Conservation (phyloP, 2,329 filamentous ascomycete genomes). For the Pseudocercospora pini-densiflorae region DNA sequence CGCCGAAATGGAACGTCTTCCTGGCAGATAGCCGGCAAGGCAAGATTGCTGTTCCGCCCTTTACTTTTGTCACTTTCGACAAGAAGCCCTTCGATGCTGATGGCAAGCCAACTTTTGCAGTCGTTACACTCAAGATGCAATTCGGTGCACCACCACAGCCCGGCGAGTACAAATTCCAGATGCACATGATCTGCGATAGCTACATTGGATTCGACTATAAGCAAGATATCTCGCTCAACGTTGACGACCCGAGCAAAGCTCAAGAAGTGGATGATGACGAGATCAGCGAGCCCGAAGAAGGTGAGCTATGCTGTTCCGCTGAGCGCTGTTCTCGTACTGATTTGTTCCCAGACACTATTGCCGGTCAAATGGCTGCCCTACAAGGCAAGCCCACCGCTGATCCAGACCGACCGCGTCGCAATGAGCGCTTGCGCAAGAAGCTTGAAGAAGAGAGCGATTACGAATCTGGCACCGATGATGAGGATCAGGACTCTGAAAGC, state of each 20-base stretch:
- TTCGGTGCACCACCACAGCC: conserved; percentile 93
- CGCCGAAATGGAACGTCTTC: conserved; percentile 93
- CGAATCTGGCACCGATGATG: conserved; percentile 44
- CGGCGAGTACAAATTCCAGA: conserved; percentile 91
- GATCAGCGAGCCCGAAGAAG: conserved; percentile 97
- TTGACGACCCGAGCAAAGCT: conserved; percentile 88
- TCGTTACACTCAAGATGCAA: conserved; percentile 96
- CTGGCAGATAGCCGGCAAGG: conserved; percentile 91
- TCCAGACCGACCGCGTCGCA: conserved; percentile 27
- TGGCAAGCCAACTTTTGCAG: conserved; percentile 84
- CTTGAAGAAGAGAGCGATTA: conserved; percentile 44
- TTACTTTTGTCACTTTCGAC: conserved; percentile 92
- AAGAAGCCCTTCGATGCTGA: conserved; percentile 80
- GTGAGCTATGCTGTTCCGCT: conserved; percentile 59
- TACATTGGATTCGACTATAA: conserved; percentile 94
- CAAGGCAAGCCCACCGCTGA: conserved; percentile 39
- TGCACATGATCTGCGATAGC: conserved; percentile 92
- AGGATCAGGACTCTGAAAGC: conserved; percentile 41
- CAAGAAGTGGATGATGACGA: conserved; percentile 81
- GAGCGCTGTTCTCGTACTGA: conserved; percentile 22
- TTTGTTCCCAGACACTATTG: conserved; percentile 40
- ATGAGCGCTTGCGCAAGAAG: conserved; percentile 22
- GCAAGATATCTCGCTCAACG: conserved; percentile 84
- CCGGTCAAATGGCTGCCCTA: conserved; percentile 44
- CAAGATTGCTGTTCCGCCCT: conserved; percentile 95